Evolutionary conservation across 1,284 basidiomycete species (phyloP).

Genomic region (Vanrija sp.): DNA sequence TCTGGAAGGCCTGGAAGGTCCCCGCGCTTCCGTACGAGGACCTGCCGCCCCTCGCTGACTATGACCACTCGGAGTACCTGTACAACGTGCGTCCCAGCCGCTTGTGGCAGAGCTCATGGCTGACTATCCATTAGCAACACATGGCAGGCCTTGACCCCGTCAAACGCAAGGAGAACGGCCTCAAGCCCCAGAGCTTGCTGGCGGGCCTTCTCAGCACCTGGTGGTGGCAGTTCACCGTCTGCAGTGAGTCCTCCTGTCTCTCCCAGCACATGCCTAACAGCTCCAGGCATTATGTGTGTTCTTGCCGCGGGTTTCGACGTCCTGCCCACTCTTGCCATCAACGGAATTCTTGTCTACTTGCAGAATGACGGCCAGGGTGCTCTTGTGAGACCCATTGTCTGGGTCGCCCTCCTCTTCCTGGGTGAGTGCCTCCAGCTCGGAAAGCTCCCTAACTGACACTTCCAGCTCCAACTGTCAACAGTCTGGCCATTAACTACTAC

Average conservation of each 20-base stretch:
- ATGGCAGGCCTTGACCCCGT: conserved; percentile 46
- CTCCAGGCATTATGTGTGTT: conserved; percentile 30
- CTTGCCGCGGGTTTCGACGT: conserved; percentile 44
- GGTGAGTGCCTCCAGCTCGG: conserved; percentile 45
- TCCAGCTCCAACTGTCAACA: conserved; percentile 48
- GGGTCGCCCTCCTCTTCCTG: conserved; percentile 61
- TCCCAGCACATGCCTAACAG: not conserved
- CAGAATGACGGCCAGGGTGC: conserved; percentile 50
- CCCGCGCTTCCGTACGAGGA: conserved; percentile 44
- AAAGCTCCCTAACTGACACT: not conserved
- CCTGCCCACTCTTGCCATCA: conserved; percentile 54
- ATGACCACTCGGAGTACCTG: conserved; percentile 54
- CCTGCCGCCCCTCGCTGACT: conserved; percentile 59
- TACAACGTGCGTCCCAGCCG: conserved; percentile 34
- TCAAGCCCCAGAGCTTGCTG: conserved; percentile 35
- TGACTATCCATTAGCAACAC: conserved; percentile 12
- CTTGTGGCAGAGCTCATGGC: not conserved
- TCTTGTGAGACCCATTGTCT: conserved; percentile 56
- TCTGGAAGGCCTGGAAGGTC: conserved; percentile 50
- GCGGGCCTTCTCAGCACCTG: conserved; percentile 28
- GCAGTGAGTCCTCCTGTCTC: conserved; percentile 10
- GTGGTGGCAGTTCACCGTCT: conserved; percentile 29
- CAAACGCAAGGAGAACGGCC: conserved; percentile 29
- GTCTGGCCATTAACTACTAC: conserved; percentile 44
- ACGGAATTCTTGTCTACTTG: conserved; percentile 54